Percentiles rank a stretch among this genome's conserved stretches.
These are phyloP conservation scores for Backusella liffmaniae DNA, from an alignment of 192 early-diverging fungal genomes.

Conservation along the genomic window DNA sequence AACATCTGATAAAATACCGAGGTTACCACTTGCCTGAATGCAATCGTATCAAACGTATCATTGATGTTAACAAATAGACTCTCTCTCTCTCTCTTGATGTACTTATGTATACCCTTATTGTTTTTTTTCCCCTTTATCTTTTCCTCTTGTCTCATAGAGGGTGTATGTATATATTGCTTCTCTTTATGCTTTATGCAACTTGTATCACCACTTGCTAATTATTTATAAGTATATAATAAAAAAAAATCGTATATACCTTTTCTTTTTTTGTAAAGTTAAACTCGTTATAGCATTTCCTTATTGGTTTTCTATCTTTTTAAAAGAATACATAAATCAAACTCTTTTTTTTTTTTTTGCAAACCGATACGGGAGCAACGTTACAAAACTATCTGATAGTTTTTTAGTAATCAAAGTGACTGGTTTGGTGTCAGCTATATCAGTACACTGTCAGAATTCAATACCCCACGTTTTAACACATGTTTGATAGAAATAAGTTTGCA, in stretches of 20 bases:
- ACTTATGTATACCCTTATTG: background rate
- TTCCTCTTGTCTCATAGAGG: background rate
- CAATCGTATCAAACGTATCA: constrained; percentile 44
- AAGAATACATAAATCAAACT: background rate
- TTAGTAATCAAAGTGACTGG: no score
- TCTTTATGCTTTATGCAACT: background rate
- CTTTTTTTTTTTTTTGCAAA: background rate
- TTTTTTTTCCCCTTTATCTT: background rate
- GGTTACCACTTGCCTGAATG: constrained; percentile 52
- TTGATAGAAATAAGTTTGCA: no score
- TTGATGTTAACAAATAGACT: constrained; percentile 18
- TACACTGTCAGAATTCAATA: no score
- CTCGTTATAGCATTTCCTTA: constrained; percentile 3
- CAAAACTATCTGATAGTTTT: no score
- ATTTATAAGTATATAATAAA: background rate
- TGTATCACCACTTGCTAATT: background rate
- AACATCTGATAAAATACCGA: constrained; percentile 54
- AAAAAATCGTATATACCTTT: background rate
- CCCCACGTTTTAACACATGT: no score
- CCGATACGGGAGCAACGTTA: background rate
- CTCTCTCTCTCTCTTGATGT: background rate
- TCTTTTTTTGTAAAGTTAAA: background rate
- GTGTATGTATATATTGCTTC: background rate
- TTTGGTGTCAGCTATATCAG: no score
- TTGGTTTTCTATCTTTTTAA: background rate